Percentiles rank a stretch among this genome's conserved stretches.
These are phyloP conservation scores for Gossypium thurberi DNA, from an alignment of 345 rosid genomes.

Conservation along the genomic window DNA sequence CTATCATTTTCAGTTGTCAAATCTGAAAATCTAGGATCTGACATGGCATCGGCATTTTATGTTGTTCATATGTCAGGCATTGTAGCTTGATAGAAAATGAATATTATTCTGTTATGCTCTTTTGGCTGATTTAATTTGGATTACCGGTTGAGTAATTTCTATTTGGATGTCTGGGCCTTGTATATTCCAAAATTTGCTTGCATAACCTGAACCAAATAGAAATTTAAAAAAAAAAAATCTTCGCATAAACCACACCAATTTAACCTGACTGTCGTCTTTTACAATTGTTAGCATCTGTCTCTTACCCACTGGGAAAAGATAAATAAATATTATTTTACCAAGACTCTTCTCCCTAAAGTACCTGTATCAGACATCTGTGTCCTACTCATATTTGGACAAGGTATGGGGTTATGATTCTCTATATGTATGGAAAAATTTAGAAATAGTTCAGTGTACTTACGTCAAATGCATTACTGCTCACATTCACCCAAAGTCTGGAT, in stretches of 20 bases:
- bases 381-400: background rate
- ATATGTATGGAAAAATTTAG: too few species aligned
- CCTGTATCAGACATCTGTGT: background rate
- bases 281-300: background rate
- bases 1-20: background rate
- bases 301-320: background rate
- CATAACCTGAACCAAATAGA: background rate
- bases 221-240: background rate
- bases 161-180: background rate
- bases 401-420: background rate
- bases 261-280: background rate
- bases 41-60: slow-evolving; percentile 3
- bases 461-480: too few species aligned
- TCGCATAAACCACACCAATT: background rate
- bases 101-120: background rate
- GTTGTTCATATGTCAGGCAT: background rate
- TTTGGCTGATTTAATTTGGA: background rate
- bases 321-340: background rate
- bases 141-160: slow-evolving; percentile 4
- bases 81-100: background rate
- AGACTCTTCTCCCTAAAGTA: background rate
- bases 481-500: background rate
- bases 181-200: background rate
- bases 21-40: background rate
- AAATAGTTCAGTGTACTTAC: too few species aligned